Percentiles rank a stretch among this genome's conserved stretches.
Evolutionary conservation across 306 rosid species (phyloP).

Genomic region (Mucuna pruriens): DNA sequence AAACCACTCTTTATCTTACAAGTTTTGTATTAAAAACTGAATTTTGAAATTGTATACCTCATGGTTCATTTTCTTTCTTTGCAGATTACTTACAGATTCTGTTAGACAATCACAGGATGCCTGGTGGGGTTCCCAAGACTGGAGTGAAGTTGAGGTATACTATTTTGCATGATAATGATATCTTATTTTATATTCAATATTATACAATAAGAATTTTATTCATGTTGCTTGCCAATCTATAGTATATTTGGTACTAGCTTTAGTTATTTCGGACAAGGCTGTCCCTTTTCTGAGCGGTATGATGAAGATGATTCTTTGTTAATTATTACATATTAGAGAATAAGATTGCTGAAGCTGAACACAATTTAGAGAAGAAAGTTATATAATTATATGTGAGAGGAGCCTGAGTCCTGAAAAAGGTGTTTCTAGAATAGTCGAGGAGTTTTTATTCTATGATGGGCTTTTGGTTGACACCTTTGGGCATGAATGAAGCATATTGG

Average conservation of each 20-base stretch:
- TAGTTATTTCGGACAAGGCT: not conserved
- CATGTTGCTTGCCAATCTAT: not conserved
- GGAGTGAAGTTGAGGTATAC: constrained; percentile 92
- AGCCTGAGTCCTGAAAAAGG: not conserved
- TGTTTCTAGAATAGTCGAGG: not conserved
- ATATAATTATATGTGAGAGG: not conserved
- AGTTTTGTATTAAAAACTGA: not conserved
- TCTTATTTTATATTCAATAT: not conserved
- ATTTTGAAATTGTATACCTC: not conserved
- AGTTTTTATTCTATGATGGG: not conserved
- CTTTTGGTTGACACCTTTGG: not conserved
- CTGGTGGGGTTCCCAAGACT: constrained; percentile 72
- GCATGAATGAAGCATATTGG: not conserved
- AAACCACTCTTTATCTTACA: not conserved
- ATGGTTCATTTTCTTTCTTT: constrained; percentile 1
- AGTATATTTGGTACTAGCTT: constrained; percentile 19
- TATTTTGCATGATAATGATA: constrained; percentile 31
- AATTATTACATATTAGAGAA: not conserved
- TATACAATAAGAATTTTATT: not conserved
- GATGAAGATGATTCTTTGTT: not conserved
- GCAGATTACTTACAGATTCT: constrained; percentile 81
- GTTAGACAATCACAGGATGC: constrained; percentile 76
- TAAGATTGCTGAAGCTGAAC: not conserved
- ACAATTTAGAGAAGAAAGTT: not conserved
- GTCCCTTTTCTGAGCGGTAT: not conserved